Evolutionary conservation across 73 alveolate species (phyloP), one percentile per base, ranked within the genome.

Genomic region (Symbiodinium natans): DNA sequence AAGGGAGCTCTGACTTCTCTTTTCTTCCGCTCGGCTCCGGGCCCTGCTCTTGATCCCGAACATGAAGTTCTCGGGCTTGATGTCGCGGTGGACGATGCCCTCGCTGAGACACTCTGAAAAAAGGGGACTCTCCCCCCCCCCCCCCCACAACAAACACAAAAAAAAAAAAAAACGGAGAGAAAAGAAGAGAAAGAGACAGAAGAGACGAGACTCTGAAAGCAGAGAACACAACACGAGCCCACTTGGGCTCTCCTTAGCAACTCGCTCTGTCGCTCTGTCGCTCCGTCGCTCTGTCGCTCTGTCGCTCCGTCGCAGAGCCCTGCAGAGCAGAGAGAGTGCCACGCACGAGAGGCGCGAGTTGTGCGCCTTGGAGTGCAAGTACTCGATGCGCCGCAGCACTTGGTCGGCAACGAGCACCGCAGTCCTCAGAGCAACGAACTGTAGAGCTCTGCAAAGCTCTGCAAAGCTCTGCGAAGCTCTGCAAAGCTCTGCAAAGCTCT

Each of bases 401-500:
- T 99, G 99, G 93, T 99, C 99, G 23, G 99, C 99, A 52, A 99
- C 82, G 99, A 99, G 99, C 82, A 99, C 97, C 56, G 97, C 97
- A n/a, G 97, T 90, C 97, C 97, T 90, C n/a, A 40, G 96, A 31
- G 2, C 77, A 7, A 63, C 3, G 40, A 46, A n/a, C n/a, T n/a
- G n/a, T n/a, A n/a, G n/a, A n/a, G n/a, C n/a, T n/a, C n/a, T n/a
- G n/a, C n/a, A n/a, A n/a, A n/a, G n/a, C n/a, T n/a, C n/a, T n/a
- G n/a, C n/a, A n/a, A n/a, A n/a, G n/a, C n/a, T 10, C 11, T 10
- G 1, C 68, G 13, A 52, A 10, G n/a, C 68, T 13, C n/a, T 52
- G 29, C 21, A 46, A 19, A 46, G 25, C n/a, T n/a, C n/a, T n/a
- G n/a, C n/a, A n/a, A n/a, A n/a, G n/a, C n/a, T n/a, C n/a, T n/a